Evolutionary conservation across 495 filamentous ascomycete species (phyloP), one percentile per base, ranked within the genome.

Genomic region (Rostrohypoxylon terebratum): DNA sequence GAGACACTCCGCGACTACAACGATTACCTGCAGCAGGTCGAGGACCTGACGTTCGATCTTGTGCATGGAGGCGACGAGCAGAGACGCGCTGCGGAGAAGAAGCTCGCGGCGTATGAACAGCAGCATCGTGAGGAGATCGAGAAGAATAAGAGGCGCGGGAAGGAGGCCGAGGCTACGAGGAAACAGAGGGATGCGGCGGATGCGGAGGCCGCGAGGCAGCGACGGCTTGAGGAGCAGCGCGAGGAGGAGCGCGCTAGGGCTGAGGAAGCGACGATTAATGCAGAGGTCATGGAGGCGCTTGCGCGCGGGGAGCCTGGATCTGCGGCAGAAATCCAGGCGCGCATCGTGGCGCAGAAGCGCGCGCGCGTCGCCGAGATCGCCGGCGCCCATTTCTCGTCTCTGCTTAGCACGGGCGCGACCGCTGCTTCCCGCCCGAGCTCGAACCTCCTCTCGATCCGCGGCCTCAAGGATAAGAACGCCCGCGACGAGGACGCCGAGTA

Each of bases 21-120:
- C 81, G 90, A 98, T 79, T 98, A 98, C 82, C 89, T 98, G 28
- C 93, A 98, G 80, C 89, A 92, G 72, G 92, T 97, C 28, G 96
- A 99, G 83, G 88, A 92, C 68, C 87, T 96, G 57, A 94, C 94
- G 18, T 94, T 94, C 79, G 94, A 96, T 74, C 86, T 99, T 1
- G 90, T 97, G 10, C 83, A 87, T 51, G 89, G 91, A 16, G 87
- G 83, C 57, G 91, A 93, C 36, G 85, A 91, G 0, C 86, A 86
- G 5, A 89, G 89, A 59, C 89, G 42, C 13, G 66, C 76, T 20
- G 86, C 94, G 0, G 92, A 97, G 82, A 79, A 84, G 45, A 86
- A 88, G 61, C 85, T 98, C 36, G 78, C 85, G 50, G 82, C 80
- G 58, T 97, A 89, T 69, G 84, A 90, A 53, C 88, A 88, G 45